Base-by-base conservation (phyloP, 2,329 filamentous ascomycete genomes). In the Diplodia mutila region DNA sequence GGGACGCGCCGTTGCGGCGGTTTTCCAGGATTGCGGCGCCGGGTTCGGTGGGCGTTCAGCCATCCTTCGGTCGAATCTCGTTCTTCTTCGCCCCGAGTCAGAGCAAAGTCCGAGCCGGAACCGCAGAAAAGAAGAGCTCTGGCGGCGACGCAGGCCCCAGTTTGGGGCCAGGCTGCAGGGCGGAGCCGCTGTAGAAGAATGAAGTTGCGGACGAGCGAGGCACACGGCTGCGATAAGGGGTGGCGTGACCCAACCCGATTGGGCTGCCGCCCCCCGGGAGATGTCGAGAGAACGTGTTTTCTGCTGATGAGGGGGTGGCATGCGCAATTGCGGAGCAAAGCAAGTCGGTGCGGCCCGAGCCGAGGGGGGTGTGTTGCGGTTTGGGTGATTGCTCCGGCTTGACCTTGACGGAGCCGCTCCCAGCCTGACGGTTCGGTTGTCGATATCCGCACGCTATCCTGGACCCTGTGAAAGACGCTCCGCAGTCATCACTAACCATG, bases 171-270 rank as follows among this genome's bases (percentile, higher is more conserved):
- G 21, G 49, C 49, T 27, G 51, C 51, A 29, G 51, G 53, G 29
- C 53, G 53, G 53, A 57, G 32, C 53, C 53, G 53, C 53, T 37
- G n/a, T 21, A 57, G 53, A 57, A 25, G 53, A 57, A 39, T 34
- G 53, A 57, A 39, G 53, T 39, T 57, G 53, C 53, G 53, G 53
- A 57, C 8, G n/a, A 7, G 25, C 11, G 18, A 39, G 16, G 6
- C 16, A 46, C 42, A 57, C n/a, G 52, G 52, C 42, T 46, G 29
- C 27, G 52, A 54, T 25, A 29, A 32, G 25, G n/a, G 52, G 53
- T 57, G 53, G 53, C 53, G 53, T 39, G 53, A 57, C 16, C 27
- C 25, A 0, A 18, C 32, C 16, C n/a, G 21, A 25, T 39, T 21
- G 42, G 42, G 42, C 42, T 18, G 39, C 39, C 14, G 39, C 16